Evolutionary conservation across 345 rosid genomes (phyloP).

Genomic region (Syzygium aqueum): DNA sequence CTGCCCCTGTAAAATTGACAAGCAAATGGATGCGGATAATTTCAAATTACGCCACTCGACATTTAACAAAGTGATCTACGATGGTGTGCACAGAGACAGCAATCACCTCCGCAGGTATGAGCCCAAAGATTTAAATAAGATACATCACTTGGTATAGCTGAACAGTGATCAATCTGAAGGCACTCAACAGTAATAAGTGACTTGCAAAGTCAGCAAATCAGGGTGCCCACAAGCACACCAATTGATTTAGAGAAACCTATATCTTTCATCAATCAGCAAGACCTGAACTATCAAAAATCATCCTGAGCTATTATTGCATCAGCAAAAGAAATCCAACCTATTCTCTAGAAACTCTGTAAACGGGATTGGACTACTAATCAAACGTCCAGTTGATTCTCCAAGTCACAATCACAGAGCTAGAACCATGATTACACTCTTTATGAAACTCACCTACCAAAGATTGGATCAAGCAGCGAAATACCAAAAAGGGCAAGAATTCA

Average conservation of each 20-base stretch:
- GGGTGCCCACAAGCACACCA: neutral
- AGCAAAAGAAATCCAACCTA: neutral
- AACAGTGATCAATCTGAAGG: neutral
- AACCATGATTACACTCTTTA: neutral
- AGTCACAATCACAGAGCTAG: neutral
- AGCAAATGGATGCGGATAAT: neutral
- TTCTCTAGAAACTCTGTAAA: neutral
- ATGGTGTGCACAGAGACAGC: neutral
- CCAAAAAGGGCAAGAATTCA: neutral
- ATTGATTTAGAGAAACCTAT: neutral
- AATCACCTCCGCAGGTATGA: neutral
- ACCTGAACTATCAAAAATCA: neutral
- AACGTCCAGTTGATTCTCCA: neutral
- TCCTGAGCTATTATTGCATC: neutral
- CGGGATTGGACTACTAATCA: neutral
- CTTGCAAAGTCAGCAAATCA: neutral
- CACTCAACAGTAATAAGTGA: neutral
- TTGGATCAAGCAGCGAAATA: conserved; percentile 22
- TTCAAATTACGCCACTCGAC: neutral
- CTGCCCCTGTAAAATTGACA: conserved; percentile 36
- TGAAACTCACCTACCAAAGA: conserved; percentile 5
- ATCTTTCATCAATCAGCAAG: neutral
- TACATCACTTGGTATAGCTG: neutral
- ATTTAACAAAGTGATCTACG: neutral
- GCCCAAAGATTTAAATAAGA: neutral